Percentiles rank a stretch among this genome's conserved stretches.
These are phyloP conservation scores for Ziziphus jujuba DNA, from an alignment of 306 rosid genomes.

Conservation along the genomic window DNA sequence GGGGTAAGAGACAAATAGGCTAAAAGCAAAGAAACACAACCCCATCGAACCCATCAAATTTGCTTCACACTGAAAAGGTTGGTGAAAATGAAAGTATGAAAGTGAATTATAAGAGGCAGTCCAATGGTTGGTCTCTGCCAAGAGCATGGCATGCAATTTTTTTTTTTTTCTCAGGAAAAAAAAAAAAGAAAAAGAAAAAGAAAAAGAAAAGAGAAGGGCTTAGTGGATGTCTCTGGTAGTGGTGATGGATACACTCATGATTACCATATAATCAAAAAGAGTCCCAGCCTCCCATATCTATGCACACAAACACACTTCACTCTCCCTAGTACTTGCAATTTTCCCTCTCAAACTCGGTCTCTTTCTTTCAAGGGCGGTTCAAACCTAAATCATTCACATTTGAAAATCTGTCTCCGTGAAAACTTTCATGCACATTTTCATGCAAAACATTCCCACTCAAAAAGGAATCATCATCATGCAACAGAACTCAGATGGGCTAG, in stretches of 20 bases:
- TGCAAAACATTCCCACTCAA: conserved; percentile 32
- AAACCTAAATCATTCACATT: conserved; percentile 64
- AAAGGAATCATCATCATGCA: conserved; percentile 17
- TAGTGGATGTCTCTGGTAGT: conserved; percentile 14
- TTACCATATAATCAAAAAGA: conserved; percentile 38
- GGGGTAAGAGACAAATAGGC: not conserved
- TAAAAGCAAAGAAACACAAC: conserved; percentile 10
- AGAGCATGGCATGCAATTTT: conserved; percentile 9
- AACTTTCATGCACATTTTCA: conserved; percentile 50
- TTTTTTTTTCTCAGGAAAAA: not conserved
- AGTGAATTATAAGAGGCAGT: conserved; percentile 23
- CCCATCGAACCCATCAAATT: conserved; percentile 25
- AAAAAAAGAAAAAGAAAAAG: not conserved
- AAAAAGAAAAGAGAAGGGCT: not conserved
- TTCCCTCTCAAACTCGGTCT: conserved; percentile 46
- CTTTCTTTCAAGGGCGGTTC: conserved; percentile 35
- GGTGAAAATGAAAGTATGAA: conserved; percentile 38
- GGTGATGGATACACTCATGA: conserved; percentile 42
- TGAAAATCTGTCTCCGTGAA: conserved; percentile 70
- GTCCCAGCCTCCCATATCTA: conserved; percentile 31
- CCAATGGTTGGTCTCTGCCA: not conserved
- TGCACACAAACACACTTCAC: conserved; percentile 18
- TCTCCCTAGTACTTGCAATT: conserved; percentile 14
- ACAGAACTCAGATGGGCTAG: not conserved
- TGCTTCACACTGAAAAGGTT: conserved; percentile 37